Percentiles rank a stretch among this genome's conserved stretches.
These are phyloP conservation scores for Penicillium canariense DNA, from an alignment of 495 filamentous ascomycete genomes.

Conservation along the genomic window DNA sequence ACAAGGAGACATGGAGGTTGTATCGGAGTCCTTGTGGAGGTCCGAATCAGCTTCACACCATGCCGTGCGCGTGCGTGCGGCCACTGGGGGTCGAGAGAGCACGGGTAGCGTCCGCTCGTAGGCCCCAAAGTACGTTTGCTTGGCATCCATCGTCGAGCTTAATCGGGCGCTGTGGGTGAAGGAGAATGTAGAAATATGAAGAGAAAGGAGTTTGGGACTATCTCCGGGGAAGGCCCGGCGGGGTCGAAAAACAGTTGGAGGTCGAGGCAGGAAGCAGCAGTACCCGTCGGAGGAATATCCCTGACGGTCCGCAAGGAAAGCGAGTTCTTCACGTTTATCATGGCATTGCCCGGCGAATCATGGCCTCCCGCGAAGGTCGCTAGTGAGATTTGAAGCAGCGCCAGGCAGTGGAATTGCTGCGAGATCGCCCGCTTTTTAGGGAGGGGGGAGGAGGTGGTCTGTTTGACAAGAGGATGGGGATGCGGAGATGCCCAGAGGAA, in stretches of 20 bases:
- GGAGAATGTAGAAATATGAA: slow-evolving; percentile 10
- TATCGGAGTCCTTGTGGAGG: slow-evolving; percentile 15
- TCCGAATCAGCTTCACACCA: slow-evolving; percentile 16
- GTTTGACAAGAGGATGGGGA: no score
- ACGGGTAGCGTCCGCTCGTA: slow-evolving; percentile 32
- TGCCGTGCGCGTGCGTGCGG: slow-evolving; percentile 5
- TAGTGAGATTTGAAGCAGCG: slow-evolving; percentile 17
- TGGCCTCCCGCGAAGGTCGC: slow-evolving; percentile 11
- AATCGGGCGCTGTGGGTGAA: slow-evolving; percentile 10
- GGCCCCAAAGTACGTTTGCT: slow-evolving; percentile 22
- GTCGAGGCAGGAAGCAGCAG: background rate
- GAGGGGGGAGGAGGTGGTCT: background rate
- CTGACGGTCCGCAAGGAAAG: background rate
- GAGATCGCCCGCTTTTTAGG: background rate
- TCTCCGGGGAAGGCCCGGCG: slow-evolving; percentile 16
- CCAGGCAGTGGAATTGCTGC: background rate
- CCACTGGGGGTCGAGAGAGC: slow-evolving; percentile 22
- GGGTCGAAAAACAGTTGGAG: slow-evolving; percentile 8
- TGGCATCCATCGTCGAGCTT: slow-evolving; percentile 35
- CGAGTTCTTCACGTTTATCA: slow-evolving; percentile 18
- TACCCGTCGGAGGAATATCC: background rate
- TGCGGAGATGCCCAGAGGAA: background rate
- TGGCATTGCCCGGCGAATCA: slow-evolving; percentile 9
- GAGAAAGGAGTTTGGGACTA: slow-evolving; percentile 25
- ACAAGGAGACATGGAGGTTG: background rate